phyloP scores from a whole-genome alignment of 1,139 yeast species.

The Keqinozyma sinolaborantium region DNA sequence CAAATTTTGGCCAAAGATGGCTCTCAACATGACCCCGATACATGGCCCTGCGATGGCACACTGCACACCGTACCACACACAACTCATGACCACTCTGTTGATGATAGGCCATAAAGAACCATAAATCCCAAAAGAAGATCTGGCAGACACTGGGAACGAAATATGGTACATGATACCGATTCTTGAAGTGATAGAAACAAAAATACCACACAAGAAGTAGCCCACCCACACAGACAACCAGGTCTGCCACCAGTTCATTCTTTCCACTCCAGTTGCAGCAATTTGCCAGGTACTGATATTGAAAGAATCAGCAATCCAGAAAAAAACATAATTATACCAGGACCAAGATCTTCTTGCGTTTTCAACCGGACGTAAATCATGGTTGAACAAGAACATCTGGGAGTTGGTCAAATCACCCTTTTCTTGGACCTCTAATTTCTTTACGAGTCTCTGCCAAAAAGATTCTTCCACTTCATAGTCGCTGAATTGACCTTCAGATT shows the following conservation, averaged over 20 bases:
- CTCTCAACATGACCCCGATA: conserved; percentile 64
- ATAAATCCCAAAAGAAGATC: conserved; percentile 74
- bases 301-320: conserved; percentile 87
- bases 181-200: conserved; percentile 63
- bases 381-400: conserved; percentile 63
- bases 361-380: conserved; percentile 77
- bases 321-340: conserved; percentile 74
- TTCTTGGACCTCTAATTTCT: conserved; percentile 21
- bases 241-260: conserved; percentile 82
- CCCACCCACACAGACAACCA: conserved; percentile 86
- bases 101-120: conserved; percentile 80
- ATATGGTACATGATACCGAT: conserved; percentile 73
- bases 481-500: conserved; percentile 12
- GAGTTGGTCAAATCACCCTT: conserved; percentile 35
- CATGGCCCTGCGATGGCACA: conserved; percentile 82
- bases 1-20: conserved; percentile 64
- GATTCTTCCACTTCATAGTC: conserved; percentile 9
- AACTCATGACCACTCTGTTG: conserved; percentile 78
- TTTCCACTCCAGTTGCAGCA: conserved; percentile 74
- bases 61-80: conserved; percentile 84
- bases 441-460: conserved; percentile 14
- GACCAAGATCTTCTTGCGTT: conserved; percentile 67
- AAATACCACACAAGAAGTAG: conserved; percentile 55
- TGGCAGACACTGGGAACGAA: conserved; percentile 71
- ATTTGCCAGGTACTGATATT: conserved; percentile 90